phyloP scores from a whole-genome alignment of 2,329 filamentous ascomycete species.

The Trichoderma aggressivum region DNA sequence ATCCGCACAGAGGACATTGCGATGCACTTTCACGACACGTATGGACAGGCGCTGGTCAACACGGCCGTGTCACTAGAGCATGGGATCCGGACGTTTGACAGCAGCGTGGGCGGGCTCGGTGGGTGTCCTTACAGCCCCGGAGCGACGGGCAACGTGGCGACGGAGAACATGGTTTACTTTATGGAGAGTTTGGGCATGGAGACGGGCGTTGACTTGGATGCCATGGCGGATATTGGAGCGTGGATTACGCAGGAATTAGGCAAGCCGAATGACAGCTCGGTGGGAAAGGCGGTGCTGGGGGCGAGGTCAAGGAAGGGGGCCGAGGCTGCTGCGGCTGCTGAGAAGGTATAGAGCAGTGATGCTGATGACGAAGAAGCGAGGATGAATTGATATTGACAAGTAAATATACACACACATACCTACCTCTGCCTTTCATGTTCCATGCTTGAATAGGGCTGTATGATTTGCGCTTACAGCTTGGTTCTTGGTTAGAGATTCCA shows the following conservation, averaged over 20 bases:
- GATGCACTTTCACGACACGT: slow-evolving; percentile 87
- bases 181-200: slow-evolving; percentile 70
- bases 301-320: slow-evolving; percentile 37
- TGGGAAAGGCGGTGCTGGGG: slow-evolving; percentile 63
- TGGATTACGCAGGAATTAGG: slow-evolving; percentile 68
- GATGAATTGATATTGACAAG: background rate
- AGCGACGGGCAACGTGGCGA: slow-evolving; percentile 81
- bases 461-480: background rate
- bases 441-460: background rate
- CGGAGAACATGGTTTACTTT: slow-evolving; percentile 79
- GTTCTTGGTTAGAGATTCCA: background rate
- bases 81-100: slow-evolving; percentile 76
- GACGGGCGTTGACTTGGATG: slow-evolving; percentile 68
- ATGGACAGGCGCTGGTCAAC: slow-evolving; percentile 81
- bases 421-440: background rate
- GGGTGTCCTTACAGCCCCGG: slow-evolving; percentile 84
- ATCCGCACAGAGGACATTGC: slow-evolving; percentile 69
- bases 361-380: background rate
- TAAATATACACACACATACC: background rate
- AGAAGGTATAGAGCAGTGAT: background rate
- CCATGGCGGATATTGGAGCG: slow-evolving; percentile 63
- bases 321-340: slow-evolving; percentile 27
- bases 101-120: slow-evolving; percentile 74
- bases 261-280: slow-evolving; percentile 60
- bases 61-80: slow-evolving; percentile 72